phyloP scores from a whole-genome alignment of 148 eudicot genomes.

The Spergularia bocconei region DNA sequence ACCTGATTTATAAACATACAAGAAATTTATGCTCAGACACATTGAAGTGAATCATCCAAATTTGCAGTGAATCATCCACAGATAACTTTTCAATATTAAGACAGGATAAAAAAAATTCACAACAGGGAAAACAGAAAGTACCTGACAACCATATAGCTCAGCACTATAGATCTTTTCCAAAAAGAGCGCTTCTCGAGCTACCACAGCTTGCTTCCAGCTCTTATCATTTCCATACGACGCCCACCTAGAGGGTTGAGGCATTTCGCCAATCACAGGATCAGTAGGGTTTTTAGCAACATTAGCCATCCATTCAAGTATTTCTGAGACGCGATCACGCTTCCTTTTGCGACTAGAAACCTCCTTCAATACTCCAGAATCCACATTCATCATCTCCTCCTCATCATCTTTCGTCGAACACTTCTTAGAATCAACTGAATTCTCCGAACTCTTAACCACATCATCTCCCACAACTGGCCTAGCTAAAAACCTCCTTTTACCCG shows the following conservation, averaged over 20 bases:
- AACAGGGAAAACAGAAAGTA: conserved; percentile 21
- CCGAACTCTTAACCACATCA: conserved; percentile 28
- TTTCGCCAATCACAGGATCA: conserved; percentile 43
- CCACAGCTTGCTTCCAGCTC: conserved; percentile 65
- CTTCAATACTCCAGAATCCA: conserved; percentile 28
- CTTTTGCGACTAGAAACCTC: conserved; percentile 44
- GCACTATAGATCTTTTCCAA: conserved; percentile 35
- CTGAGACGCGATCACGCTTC: conserved; percentile 34
- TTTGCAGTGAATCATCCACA: not conserved
- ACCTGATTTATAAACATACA: not conserved
- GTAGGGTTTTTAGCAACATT: conserved; percentile 70
- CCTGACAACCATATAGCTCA: conserved; percentile 47
- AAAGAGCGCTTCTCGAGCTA: conserved; percentile 53
- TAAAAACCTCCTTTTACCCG: conserved; percentile 23
- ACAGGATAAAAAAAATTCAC: not conserved
- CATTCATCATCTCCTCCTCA: conserved; percentile 15
- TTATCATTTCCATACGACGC: conserved; percentile 46
- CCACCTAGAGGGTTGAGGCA: conserved; percentile 68
- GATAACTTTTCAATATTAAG: not conserved
- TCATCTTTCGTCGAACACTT: conserved; percentile 23
- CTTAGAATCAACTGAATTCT: conserved; percentile 22
- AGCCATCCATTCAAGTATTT: conserved; percentile 55
- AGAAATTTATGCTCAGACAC: not conserved
- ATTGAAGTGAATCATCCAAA: not conserved
- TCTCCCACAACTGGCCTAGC: conserved; percentile 9